phyloP scores from a whole-genome alignment of 441 rosid species.

The Croton laevigatus region DNA sequence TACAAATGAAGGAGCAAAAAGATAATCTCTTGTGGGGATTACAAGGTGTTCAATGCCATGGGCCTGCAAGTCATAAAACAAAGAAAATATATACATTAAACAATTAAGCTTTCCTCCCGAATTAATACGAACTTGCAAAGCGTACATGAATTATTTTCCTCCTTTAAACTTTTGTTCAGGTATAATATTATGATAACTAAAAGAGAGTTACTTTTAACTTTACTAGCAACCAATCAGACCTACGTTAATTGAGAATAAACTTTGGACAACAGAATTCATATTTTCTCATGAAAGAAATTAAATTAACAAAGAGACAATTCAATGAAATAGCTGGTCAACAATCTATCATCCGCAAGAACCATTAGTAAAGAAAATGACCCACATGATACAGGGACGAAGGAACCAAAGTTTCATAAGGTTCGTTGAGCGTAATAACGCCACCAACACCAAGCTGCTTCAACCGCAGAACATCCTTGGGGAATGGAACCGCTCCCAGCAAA shows the following conservation, averaged over 20 bases:
- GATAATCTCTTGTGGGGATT: constrained; percentile 82
- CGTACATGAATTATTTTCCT: not conserved
- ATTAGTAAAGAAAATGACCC: constrained; percentile 17
- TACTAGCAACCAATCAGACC: no score
- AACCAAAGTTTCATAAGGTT: constrained; percentile 77
- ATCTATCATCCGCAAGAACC: not conserved
- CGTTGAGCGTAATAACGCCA: constrained; percentile 85
- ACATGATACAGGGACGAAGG: constrained; percentile 63
- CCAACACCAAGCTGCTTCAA: constrained; percentile 69
- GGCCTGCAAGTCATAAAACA: constrained; percentile 42
- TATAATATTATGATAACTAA: not conserved
- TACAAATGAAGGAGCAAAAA: constrained; percentile 65
- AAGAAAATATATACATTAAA: not conserved
- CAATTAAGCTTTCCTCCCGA: not conserved
- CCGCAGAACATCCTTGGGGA: constrained; percentile 66
- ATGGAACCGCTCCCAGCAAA: constrained; percentile 85
- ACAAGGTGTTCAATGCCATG: constrained; percentile 73
- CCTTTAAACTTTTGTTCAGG: not conserved
- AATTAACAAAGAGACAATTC: not conserved
- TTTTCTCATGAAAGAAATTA: not conserved
- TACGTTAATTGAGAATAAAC: not conserved
- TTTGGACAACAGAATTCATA: not conserved
- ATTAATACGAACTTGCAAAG: not conserved
- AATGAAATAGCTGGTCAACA: not conserved
- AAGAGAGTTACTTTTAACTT: not conserved